Percentiles rank a stretch among this genome's conserved stretches.
Evolutionary conservation across 2,329 filamentous ascomycete genomes (phyloP).

Genomic region (Hymenoscyphus albidus): DNA sequence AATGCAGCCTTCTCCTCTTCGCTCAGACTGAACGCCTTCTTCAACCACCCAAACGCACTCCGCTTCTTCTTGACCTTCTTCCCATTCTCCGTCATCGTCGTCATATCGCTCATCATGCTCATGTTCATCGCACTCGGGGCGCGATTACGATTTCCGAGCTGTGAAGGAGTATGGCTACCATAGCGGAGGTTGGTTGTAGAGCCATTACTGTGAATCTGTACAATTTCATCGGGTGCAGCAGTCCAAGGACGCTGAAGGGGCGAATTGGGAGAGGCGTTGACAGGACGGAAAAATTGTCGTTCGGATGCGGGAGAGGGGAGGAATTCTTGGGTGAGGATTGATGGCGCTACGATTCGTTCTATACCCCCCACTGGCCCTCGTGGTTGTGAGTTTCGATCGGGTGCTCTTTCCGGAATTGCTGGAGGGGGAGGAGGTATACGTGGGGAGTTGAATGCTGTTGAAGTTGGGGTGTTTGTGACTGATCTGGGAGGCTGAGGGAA

Average conservation of each 20-base stretch:
- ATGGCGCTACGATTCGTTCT: conserved; percentile 7
- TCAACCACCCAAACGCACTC: conserved; percentile 64
- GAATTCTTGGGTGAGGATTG: conserved; percentile 20
- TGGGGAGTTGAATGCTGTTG: conserved; percentile 9
- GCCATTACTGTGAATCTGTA: conserved; percentile 37
- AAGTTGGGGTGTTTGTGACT: conserved; percentile 4
- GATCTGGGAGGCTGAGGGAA: conserved; percentile 11
- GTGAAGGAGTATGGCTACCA: conserved; percentile 21
- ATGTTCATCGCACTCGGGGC: conserved; percentile 32
- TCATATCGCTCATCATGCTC: conserved; percentile 55
- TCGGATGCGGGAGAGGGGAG: conserved; percentile 44
- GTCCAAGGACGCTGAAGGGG: conserved; percentile 48
- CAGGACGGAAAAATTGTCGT: conserved; percentile 56
- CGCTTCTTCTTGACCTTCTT: conserved; percentile 59
- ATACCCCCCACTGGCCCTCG: neutral
- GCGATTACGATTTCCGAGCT: conserved; percentile 28
- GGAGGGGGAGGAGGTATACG: conserved; percentile 9
- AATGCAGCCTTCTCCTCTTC: conserved; percentile 60
- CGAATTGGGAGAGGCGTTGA: conserved; percentile 60
- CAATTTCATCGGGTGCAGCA: conserved; percentile 28
- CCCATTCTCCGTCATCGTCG: conserved; percentile 37
- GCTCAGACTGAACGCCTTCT: conserved; percentile 63
- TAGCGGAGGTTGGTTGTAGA: conserved; percentile 45
- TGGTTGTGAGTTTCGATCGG: neutral
- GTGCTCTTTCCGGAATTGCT: neutral